A percentile compares a stretch with the other conserved stretches of the same genome.
Evolutionary conservation across 169 alveolate species (phyloP).

Genomic region (Plasmodium coatneyi): DNA sequence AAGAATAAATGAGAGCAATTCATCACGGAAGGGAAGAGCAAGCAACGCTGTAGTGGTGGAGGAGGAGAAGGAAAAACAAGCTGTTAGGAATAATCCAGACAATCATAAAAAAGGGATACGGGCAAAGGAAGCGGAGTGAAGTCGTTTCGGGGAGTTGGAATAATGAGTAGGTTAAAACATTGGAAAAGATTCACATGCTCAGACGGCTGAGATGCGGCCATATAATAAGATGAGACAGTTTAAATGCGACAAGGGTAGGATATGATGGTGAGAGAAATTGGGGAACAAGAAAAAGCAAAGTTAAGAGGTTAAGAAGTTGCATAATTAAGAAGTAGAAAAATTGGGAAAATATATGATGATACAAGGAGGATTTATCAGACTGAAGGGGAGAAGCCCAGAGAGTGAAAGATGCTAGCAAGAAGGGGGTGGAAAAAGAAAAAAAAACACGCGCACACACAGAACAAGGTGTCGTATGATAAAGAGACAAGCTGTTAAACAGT

Average conservation of each 20-base stretch:
- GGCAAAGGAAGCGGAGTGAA: not conserved
- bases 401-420: not conserved
- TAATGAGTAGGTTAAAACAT: not conserved
- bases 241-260: not conserved
- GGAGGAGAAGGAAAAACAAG: not conserved
- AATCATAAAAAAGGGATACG: not conserved
- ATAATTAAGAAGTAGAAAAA: constrained; percentile 1
- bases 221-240: not conserved
- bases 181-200: not conserved
- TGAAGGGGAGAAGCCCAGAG: not conserved
- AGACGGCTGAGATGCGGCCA: not conserved
- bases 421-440: constrained; percentile 4
- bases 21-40: not conserved
- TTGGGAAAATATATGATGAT: not conserved
- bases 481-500: not conserved
- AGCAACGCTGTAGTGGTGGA: not conserved
- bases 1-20: not conserved
- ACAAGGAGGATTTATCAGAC: not conserved
- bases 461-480: not conserved
- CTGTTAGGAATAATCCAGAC: not conserved
- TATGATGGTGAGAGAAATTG: not conserved
- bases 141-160: not conserved
- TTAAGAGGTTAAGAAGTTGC: constrained; percentile 5
- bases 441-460: not conserved
- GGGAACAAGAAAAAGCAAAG: constrained; percentile 8